Base-by-base conservation (phyloP, 352 stramenopile species). In the Phytophthora tubulina region DNA sequence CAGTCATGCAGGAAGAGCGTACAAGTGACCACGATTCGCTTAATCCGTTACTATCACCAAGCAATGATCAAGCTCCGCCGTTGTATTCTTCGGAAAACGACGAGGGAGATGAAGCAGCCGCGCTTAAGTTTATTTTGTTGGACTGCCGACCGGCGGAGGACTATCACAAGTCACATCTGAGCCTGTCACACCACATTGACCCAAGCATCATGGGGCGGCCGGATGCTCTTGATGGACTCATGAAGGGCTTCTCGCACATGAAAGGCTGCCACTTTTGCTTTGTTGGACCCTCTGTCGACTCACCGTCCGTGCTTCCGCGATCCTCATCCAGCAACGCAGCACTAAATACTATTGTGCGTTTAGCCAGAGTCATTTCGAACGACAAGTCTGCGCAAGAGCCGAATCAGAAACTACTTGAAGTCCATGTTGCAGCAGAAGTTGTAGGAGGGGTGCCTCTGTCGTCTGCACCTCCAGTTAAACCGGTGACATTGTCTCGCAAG, bases 261-360 rank as follows among this genome's bases (percentile, higher is more conserved):
- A 96, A 97, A 82, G 89, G 90, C 1, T 96, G 88, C 50, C 90
- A 97, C 52, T 97, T 97, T 68, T 97, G 90, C 60, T 96, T 97
- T 58, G 85, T 97, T 50, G 90, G 90, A 3, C 86, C 81, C 13
- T 86, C 82, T 2, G 57, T 79, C n/a, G 67, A 76, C n/a, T 46
- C 63, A 10, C 39, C 55, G 6, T 73, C 85, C 14, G 45, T 69
- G 5, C 48, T 63, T 2, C 21, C 56, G 3, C 73, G 73, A 21
- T 75, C 78, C 3, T 70, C 52, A 4, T 83, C 67, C 2, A 82
- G 75, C 15, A 80, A 80, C 10, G 76, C 60, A 51, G 77, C 70
- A 46, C 65, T 92, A 13, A 87, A 82, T 27, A 79, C 85, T 3
- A 91, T 90, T 48, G 80, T 78, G 9, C 80, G 78, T 10, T 72